Evolutionary conservation across 305 asterid species (phyloP), one percentile per base, ranked within the genome.

Genomic region (Stenogyne calaminthoides): DNA sequence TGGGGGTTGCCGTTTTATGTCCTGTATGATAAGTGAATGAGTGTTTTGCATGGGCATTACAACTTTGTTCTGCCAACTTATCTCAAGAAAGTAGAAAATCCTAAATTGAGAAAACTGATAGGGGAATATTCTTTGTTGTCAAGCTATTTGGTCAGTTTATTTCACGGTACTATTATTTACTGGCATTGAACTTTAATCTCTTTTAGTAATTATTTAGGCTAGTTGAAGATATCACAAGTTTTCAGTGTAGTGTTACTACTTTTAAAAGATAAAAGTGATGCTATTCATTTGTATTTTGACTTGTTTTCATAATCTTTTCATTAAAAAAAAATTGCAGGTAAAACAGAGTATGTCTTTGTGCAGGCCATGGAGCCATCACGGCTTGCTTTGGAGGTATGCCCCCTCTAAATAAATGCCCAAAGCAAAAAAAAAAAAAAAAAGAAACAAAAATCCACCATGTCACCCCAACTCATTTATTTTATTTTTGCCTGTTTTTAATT

Each of bases 261-360:
- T 58, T 69, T 70, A 71, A 65, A 58, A 51, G 63, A 60, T 69
- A 27, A 57, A 60, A 36, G 59, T 61, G 42, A 64, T 81, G 69
- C 55, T 63, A 56, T 75, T 63, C 76, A 29, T 19, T 32, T 18
- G 64, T 70, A 58, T 9, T 70, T 74, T 11, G 20, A 34, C 47
- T 37, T 42, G 25, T 22, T 57, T 1, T 15, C 68, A 69, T 56
- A 6, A 55, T 66, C 60, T 74, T 52, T 73, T 51, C 15, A 19
- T 36, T 0, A 65, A 73, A 59, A 65, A 34, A 75, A 63, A 72
- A 11, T 15, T 80, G 71, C 91, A 94, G 99, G 99, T 52, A 94
- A 90, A 80, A 87, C 96, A 65, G 98, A 94, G 79, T 94, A 88
- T 78, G 81, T 88, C 57, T 94, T 79, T 76, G 91, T 84, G 59